Percentiles rank a stretch among this genome's conserved stretches.
These are phyloP conservation scores for Shiraia bambusicola DNA, from an alignment of 2,329 filamentous ascomycete genomes.

Conservation along the genomic window DNA sequence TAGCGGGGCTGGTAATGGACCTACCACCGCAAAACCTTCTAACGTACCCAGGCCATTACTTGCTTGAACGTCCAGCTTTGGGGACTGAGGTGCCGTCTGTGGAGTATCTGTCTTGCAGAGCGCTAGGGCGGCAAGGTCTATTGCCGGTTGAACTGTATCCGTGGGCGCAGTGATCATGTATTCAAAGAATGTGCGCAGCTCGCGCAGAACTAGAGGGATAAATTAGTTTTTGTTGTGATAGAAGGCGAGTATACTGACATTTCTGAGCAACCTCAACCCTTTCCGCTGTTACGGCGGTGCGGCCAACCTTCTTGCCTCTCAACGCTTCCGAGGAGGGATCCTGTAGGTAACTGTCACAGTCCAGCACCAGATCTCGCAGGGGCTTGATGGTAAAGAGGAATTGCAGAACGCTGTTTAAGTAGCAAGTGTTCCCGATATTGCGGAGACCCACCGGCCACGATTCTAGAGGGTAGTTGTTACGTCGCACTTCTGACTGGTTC, in stretches of 20 bases:
- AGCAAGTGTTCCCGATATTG: slow-evolving; percentile 98
- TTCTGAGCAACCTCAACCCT: slow-evolving; percentile 65
- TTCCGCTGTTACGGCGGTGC: slow-evolving; percentile 62
- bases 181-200: slow-evolving; percentile 70
- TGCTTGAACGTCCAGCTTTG: slow-evolving; percentile 49
- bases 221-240: slow-evolving; percentile 7
- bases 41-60: slow-evolving; percentile 45
- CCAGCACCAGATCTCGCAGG: slow-evolving; percentile 75
- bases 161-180: slow-evolving; percentile 66
- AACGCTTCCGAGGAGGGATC: slow-evolving; percentile 65
- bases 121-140: slow-evolving; percentile 77
- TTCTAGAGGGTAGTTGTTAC: slow-evolving; percentile 39
- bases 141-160: slow-evolving; percentile 67
- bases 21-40: slow-evolving; percentile 48
- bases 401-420: slow-evolving; percentile 93
- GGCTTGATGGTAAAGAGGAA: slow-evolving; percentile 89
- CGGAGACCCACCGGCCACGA: slow-evolving; percentile 79
- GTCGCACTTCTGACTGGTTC: slow-evolving; percentile 16
- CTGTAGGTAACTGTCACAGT: slow-evolving; percentile 71
- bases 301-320: slow-evolving; percentile 71
- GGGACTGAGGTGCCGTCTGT: slow-evolving; percentile 38
- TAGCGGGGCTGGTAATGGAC: slow-evolving; percentile 47
- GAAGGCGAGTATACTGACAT: slow-evolving; percentile 58
- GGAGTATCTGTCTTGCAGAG: slow-evolving; percentile 61
- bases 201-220: slow-evolving; percentile 65